phyloP scores from a whole-genome alignment of 371 early-diverging fungal genomes.

The Capillidium heterosporum region DNA sequence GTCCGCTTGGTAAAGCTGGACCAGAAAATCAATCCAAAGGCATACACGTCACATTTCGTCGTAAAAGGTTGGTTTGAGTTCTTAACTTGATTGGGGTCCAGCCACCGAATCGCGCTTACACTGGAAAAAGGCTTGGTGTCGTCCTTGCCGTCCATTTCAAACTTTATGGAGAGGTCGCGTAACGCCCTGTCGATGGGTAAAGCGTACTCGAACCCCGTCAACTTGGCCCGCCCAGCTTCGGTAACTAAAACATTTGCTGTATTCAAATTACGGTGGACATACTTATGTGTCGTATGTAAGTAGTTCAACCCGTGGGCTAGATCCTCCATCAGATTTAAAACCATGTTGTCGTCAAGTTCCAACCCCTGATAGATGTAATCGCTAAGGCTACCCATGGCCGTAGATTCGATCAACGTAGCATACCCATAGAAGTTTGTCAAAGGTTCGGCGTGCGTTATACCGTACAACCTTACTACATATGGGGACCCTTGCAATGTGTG shows the following conservation, averaged over 20 bases:
- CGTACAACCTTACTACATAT: not conserved
- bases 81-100: not conserved
- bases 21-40: not conserved
- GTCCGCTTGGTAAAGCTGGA: not conserved
- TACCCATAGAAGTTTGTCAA: not conserved
- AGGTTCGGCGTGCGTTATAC: not conserved
- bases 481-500: not conserved
- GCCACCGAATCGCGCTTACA: not conserved
- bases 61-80: not conserved
- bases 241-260: not conserved
- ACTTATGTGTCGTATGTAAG: not conserved
- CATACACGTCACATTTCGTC: not conserved
- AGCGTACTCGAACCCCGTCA: not conserved
- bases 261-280: not conserved
- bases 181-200: not conserved
- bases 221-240: not conserved
- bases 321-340: conserved; percentile 1
- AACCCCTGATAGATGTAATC: not conserved
- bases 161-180: not conserved
- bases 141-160: not conserved
- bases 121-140: not conserved
- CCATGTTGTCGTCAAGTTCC: not conserved
- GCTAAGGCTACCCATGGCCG: not conserved
- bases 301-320: not conserved
- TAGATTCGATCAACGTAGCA: not conserved